Conservation (phyloP, 2,329 filamentous ascomycete species). For the Ascochyta pisi region DNA sequence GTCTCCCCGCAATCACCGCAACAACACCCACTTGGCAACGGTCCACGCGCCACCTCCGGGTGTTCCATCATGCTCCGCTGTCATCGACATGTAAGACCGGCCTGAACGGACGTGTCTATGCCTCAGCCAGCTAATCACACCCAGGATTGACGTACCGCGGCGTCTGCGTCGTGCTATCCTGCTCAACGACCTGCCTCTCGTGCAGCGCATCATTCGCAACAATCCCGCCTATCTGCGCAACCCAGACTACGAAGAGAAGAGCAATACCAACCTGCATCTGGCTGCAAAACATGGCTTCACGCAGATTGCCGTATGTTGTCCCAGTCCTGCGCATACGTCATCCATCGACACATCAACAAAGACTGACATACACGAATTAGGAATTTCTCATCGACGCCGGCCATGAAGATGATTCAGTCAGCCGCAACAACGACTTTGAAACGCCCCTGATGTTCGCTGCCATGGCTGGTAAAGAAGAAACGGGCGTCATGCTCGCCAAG, state of each 20-base stretch:
- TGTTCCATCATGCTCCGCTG: conserved; percentile 31
- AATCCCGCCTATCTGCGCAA: conserved; percentile 77
- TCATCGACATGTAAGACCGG: conserved; percentile 32
- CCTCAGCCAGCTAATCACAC: background rate
- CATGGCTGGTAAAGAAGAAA: conserved; percentile 71
- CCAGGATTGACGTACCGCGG: conserved; percentile 77
- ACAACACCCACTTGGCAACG: conserved; percentile 8
- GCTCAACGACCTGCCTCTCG: conserved; percentile 74
- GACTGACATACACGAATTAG: conserved; percentile 33
- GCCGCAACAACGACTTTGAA: conserved; percentile 79
- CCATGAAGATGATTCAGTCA: conserved; percentile 76
- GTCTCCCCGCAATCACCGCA: conserved; percentile 21
- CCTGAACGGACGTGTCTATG: background rate
- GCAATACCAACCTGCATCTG: conserved; percentile 84
- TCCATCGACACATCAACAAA: background rate
- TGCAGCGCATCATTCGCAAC: conserved; percentile 76
- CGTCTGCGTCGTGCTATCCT: conserved; percentile 84
- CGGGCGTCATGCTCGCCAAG: conserved; percentile 74
- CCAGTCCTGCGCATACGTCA: conserved; percentile 5
- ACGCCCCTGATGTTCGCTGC: conserved; percentile 84
- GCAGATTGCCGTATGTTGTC: conserved; percentile 63
- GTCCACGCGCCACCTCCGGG: conserved; percentile 10
- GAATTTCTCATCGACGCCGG: conserved; percentile 73
- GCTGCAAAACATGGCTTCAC: conserved; percentile 76
- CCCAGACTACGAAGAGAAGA: conserved; percentile 75